Evolutionary conservation across 2,329 filamentous ascomycete genomes (phyloP), one percentile per base, ranked within the genome.

Genomic region (Clarireedia sp.): DNA sequence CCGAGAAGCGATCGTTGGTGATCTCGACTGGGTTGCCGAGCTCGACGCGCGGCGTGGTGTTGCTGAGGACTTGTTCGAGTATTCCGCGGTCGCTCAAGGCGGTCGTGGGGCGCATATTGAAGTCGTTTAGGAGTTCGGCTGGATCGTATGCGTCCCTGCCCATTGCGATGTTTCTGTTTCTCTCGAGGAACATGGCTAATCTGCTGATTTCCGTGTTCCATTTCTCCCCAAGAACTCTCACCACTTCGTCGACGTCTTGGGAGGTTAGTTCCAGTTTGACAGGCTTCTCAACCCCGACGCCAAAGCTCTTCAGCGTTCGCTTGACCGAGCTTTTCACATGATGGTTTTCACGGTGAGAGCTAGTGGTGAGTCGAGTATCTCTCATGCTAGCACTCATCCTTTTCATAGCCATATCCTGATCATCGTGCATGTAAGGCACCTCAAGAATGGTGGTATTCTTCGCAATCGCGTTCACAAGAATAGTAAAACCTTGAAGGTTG

Each of bases 401-500:
- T 50, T 82, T 81, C 57, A 88, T 76, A 3, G 84, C 80, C 61
- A 78, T 75, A 23, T 75, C 73, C 47, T 84, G 77, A 59, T 86
- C 83, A 59, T 79, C 75, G 37, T 78, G 74, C 80, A 88, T 85
- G 9, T 71, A 72, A 5, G 85, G 83, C 36, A 89, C 74, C 61
- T 78, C 78, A 14, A 86, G 67, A 1, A 89, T 68, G 0, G 78
- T 80, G 2, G 75, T 78, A 63, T 89, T 89, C 43, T 77, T 78
- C 57, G 84, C 77, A n/a, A 89, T 70, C 17, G 83, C 78, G 63
- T 88, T 85, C 49, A 89, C 81, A 6, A 87, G 71, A 51, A 84
- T 82, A 0, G 83, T 87, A 60, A 87, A 84, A 1, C 82, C 84
- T 60, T 85, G 81, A n/a, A 87, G 73, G 46, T 83, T 83, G 54